Evolutionary conservation across 257 asterid species (phyloP).

Genomic region (Echites panduratus): DNA sequence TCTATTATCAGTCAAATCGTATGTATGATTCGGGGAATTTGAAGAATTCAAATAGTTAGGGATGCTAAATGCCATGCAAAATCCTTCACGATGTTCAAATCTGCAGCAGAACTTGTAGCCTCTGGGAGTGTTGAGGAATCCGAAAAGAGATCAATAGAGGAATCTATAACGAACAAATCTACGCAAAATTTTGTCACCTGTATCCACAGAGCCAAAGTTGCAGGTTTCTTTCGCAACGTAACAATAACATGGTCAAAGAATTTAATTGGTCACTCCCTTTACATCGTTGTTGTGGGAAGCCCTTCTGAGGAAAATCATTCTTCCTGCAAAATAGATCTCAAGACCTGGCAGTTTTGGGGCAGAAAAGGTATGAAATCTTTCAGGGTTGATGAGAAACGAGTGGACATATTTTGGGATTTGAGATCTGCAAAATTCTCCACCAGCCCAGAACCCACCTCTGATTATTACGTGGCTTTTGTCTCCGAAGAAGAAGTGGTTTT

Average conservation of each 20-base stretch:
- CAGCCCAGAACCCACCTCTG: conserved; percentile 63
- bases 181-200: conserved; percentile 57
- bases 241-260: conserved; percentile 69
- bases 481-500: conserved; percentile 46
- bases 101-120: conserved; percentile 21
- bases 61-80: conserved; percentile 23
- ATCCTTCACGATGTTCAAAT: conserved; percentile 19
- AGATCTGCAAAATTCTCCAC: conserved; percentile 48
- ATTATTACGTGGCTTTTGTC: conserved; percentile 69
- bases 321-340: conserved; percentile 82
- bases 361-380: conserved; percentile 69
- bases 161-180: conserved; percentile 23
- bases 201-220: conserved; percentile 45
- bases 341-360: conserved; percentile 95
- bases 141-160: conserved; percentile 23
- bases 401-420: conserved; percentile 80
- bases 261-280: conserved; percentile 52
- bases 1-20: too few species aligned
- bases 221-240: conserved; percentile 28
- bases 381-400: conserved; percentile 42
- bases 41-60: conserved; percentile 10
- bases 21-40: conserved; percentile 4
- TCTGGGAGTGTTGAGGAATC: conserved; percentile 16
- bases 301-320: conserved; percentile 36
- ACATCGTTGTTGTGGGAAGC: conserved; percentile 49